Evolutionary conservation across 1,284 basidiomycete genomes (phyloP), one percentile per base, ranked within the genome.

Genomic region (Cryptococcus floricola): DNA sequence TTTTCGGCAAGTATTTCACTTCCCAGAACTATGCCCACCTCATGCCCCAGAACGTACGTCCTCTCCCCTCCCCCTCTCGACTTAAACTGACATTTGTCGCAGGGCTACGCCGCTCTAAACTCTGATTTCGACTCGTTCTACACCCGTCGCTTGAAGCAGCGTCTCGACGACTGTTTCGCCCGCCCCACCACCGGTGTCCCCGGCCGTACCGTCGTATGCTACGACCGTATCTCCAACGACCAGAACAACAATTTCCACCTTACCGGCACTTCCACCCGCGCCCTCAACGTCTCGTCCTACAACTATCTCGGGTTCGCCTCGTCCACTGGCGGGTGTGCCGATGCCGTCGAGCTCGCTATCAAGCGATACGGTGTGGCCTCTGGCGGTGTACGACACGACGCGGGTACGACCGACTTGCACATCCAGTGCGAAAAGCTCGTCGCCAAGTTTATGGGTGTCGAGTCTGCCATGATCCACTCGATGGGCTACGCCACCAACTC

Each of bases 61-160:
- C 39, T 16, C 25, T 48, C 57, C 38, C 56, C 42, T 50, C 48
- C 39, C 53, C 12, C 13, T 53, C 39, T 47, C 10, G 31, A 9
- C 18, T 5, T 7, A 16, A 16, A 19, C 42, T 55, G 48, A 61
- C 38, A 25, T 14, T 39, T 19, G 45, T 19, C 10, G 16, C 72
- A 93, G 89, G 93, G 93, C 59, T 96, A 97, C 71, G 96, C 95
- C 1, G 89, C 96, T 13, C 82, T 98, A 61, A 96, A 94, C 78
- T 96, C 93, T 37, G 95, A 98, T 77, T 98, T 98, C 68, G 96
- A 98, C 78, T 98, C 94, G 31, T 99, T 98, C 81, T 98, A 98
- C 81, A 97, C 93, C 55, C 89, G 95, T 57, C 87, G 94, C 8
- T 84, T 98, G 65, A 98, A 98, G 78, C 81, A 83, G 25, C 89